phyloP scores from a whole-genome alignment of 352 stramenopile species.

The Pilasporangium apinafurcum region DNA sequence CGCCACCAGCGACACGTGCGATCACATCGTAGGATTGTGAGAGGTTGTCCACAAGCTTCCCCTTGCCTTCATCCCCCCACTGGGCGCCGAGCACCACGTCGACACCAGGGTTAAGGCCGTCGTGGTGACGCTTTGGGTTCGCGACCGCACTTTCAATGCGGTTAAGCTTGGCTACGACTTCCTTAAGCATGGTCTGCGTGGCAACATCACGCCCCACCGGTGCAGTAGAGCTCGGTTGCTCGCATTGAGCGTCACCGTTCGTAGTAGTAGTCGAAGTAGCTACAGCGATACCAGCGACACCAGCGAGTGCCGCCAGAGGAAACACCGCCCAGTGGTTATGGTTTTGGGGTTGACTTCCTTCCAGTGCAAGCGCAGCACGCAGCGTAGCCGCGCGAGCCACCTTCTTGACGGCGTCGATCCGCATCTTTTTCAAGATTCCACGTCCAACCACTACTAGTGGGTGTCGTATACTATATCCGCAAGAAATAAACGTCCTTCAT shows the following conservation, averaged over 20 bases:
- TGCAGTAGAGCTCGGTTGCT: slow-evolving; percentile 10
- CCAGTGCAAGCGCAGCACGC: slow-evolving; percentile 35
- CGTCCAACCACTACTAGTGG: too few relatives aligned
- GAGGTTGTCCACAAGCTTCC: slow-evolving; percentile 96
- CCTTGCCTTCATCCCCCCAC: slow-evolving; percentile 99
- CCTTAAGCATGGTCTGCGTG: slow-evolving; percentile 70
- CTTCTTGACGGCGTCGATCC: slow-evolving; percentile 40
- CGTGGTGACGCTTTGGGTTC: slow-evolving; percentile 68
- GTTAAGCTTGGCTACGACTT: slow-evolving; percentile 83
- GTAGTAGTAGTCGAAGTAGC: slow-evolving; percentile 4
- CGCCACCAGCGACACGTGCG: slow-evolving; percentile 94
- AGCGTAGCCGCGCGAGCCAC: slow-evolving; percentile 30
- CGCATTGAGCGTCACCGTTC: slow-evolving; percentile 16
- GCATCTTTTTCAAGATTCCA: slow-evolving; percentile 40
- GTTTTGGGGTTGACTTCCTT: slow-evolving; percentile 24
- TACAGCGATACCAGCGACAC: slow-evolving; percentile 19
- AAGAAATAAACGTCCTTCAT: background rate
- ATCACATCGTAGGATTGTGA: slow-evolving; percentile 96
- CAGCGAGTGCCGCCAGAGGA: slow-evolving; percentile 20
- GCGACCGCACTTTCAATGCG: slow-evolving; percentile 81
- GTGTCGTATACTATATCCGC: background rate
- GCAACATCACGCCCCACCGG: slow-evolving; percentile 39
- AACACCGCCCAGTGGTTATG: slow-evolving; percentile 12
- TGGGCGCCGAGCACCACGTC: slow-evolving; percentile 96
- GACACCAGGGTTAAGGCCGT: slow-evolving; percentile 61